Evolutionary conservation across 2,329 filamentous ascomycete genomes (phyloP).

Genomic region (Dothideomycetes sp.): DNA sequence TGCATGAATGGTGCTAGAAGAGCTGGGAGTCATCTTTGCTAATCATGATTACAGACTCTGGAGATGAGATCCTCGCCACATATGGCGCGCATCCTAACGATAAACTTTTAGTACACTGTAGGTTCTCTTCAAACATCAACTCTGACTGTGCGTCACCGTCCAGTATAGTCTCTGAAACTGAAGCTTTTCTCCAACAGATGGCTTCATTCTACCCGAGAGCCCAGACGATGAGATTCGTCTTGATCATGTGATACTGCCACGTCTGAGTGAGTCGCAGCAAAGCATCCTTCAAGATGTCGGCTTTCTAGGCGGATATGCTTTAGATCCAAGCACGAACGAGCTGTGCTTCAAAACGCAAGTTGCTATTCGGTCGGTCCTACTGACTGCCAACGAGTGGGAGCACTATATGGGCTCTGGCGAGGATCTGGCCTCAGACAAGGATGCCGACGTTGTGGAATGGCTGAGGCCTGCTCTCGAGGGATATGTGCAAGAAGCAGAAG

Average conservation of each 20-base stretch:
- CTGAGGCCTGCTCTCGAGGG: constrained; percentile 12
- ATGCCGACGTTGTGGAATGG: constrained; percentile 15
- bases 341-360: constrained; percentile 36
- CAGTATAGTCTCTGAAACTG: neutral
- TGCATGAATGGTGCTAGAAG: no score
- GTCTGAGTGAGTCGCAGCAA: constrained; percentile 21
- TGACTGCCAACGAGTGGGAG: constrained; percentile 26
- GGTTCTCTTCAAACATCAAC: constrained; percentile 1
- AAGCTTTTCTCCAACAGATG: constrained; percentile 18
- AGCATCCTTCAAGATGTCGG: constrained; percentile 29
- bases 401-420: constrained; percentile 25
- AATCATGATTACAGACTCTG: constrained; percentile 28
- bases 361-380: constrained; percentile 24
- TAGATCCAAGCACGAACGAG: constrained; percentile 18
- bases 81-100: constrained; percentile 65
- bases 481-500: constrained; percentile 3
- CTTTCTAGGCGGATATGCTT: constrained; percentile 27
- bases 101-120: constrained; percentile 57
- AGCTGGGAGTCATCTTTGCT: no score
- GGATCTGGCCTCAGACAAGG: constrained; percentile 19
- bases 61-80: constrained; percentile 56
- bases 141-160: no score
- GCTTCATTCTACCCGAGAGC: constrained; percentile 27
- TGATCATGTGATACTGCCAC: constrained; percentile 30
- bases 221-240: constrained; percentile 29